Conservation (phyloP, 306 rosid genomes). For the Corylus americana region DNA sequence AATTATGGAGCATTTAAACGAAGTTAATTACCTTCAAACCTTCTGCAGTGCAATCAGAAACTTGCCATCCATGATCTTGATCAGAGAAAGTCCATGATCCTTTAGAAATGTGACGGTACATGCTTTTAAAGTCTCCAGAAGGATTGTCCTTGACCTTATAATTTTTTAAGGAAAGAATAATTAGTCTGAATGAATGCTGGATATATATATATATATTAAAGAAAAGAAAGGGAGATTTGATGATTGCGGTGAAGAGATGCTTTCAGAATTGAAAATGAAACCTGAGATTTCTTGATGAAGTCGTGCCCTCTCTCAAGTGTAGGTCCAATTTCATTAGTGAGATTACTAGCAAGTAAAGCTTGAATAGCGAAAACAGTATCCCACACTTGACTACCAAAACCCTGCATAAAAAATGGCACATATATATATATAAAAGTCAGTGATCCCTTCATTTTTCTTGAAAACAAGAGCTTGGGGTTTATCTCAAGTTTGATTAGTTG, state of each 20-base stretch:
- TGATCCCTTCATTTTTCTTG: not conserved
- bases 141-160: slow-evolving; percentile 58
- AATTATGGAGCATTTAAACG: not conserved
- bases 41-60: slow-evolving; percentile 83
- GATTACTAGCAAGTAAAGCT: slow-evolving; percentile 59
- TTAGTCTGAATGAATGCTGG: no score
- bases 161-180: not conserved
- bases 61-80: slow-evolving; percentile 87
- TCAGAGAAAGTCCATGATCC: slow-evolving; percentile 85
- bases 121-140: slow-evolving; percentile 56
- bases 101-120: slow-evolving; percentile 77
- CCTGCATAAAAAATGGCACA: slow-evolving; percentile 29
- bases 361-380: slow-evolving; percentile 64
- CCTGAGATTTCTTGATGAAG: slow-evolving; percentile 73
- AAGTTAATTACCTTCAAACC: slow-evolving; percentile 53
- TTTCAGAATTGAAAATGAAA: not conserved
- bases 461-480: not conserved
- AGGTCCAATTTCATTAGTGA: slow-evolving; percentile 51
- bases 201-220: no score
- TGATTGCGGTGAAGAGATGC: not conserved
- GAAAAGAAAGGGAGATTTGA: not conserved
- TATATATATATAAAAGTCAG: not conserved
- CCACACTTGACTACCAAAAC: slow-evolving; percentile 77
- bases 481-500: not conserved
- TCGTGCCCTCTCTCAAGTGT: slow-evolving; percentile 56